phyloP scores from a whole-genome alignment of 1,284 basidiomycete genomes.

The Veloporphyrellus conicus region DNA sequence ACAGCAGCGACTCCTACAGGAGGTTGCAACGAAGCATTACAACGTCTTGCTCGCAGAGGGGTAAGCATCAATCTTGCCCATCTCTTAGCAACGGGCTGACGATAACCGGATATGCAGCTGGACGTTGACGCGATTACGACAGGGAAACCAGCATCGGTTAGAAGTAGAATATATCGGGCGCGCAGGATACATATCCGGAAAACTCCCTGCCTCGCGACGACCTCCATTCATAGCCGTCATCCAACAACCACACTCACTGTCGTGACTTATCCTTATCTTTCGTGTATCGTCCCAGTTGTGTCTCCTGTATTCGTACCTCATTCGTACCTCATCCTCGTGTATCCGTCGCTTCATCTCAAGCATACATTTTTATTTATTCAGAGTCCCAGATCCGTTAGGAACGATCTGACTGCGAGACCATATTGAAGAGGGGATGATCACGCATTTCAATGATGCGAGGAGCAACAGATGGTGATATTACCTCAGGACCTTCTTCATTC shows the following conservation, averaged over 20 bases:
- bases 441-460: slow-evolving; percentile 32
- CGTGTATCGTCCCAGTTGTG: slow-evolving; percentile 25
- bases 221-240: slow-evolving; percentile 69
- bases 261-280: slow-evolving; percentile 32
- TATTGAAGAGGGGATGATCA: slow-evolving; percentile 31
- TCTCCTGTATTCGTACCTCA: slow-evolving; percentile 32
- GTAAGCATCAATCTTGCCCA: slow-evolving; percentile 35
- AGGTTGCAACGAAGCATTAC: slow-evolving; percentile 52
- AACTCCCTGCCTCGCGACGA: slow-evolving; percentile 40
- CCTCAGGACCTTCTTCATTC: slow-evolving; percentile 27
- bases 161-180: slow-evolving; percentile 66
- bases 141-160: slow-evolving; percentile 55
- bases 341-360: slow-evolving; percentile 16
- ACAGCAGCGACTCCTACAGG: slow-evolving; percentile 56
- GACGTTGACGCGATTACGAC: slow-evolving; percentile 61
- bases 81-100: slow-evolving; percentile 7
- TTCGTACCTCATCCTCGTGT: slow-evolving; percentile 34
- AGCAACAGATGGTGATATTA: slow-evolving; percentile 29
- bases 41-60: slow-evolving; percentile 66
- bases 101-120: slow-evolving; percentile 46
- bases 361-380: slow-evolving; percentile 17
- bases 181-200: slow-evolving; percentile 53
- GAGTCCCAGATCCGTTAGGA: slow-evolving; percentile 22
- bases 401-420: slow-evolving; percentile 26
- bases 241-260: slow-evolving; percentile 29